Base-by-base conservation (phyloP, 768 basidiomycete species). In the Mycena vitilis region DNA sequence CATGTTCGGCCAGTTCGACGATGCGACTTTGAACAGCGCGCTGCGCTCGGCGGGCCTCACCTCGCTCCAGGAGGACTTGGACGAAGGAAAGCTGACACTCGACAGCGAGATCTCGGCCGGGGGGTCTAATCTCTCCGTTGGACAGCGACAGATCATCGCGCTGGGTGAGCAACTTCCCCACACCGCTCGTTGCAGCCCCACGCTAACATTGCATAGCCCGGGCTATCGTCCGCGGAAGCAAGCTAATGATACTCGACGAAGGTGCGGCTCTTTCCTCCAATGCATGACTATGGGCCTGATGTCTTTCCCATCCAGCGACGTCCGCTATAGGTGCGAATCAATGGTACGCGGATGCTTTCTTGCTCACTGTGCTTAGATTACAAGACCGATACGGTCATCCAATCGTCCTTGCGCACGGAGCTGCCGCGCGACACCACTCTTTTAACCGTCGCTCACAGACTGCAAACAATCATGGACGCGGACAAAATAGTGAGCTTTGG, bases 341-440 rank as follows among this genome's bases (percentile, higher is more conserved):
- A 9, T 38, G n/a, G 6, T 15, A 51, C 1, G 15, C 42, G 7
- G 13, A 13, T 15, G 15, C 15, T 45, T 16, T 11, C 18, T 42
- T 56, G 42, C 25, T 60, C 58, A 10, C 58, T 51, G 5, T 49
- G 20, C 23, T 7, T 61, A 69, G 74, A 75, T 47, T 73, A 75
- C 51, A 71, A 71, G 45, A 86, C 84, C 1, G 85, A 86, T 72
- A 60, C 76, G 1, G 71, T 81, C n/a, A 85, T 86, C 69, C 85
- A 86, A 69, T 67, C 75, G 38, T 78, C 81, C 1, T 79, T 86
- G 60, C 74, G 83, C 25, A 73, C 44, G 15, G 44, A 78, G 9
- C 71, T 72, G 20, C 25, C 53, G 20, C 13, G 12, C 5, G 80
- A 79, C 48, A 77, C 74, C 6, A 86, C 85, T 0, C 25, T 61